Evolutionary conservation across 441 rosid species (phyloP).

Genomic region (Populus tomentosa): DNA sequence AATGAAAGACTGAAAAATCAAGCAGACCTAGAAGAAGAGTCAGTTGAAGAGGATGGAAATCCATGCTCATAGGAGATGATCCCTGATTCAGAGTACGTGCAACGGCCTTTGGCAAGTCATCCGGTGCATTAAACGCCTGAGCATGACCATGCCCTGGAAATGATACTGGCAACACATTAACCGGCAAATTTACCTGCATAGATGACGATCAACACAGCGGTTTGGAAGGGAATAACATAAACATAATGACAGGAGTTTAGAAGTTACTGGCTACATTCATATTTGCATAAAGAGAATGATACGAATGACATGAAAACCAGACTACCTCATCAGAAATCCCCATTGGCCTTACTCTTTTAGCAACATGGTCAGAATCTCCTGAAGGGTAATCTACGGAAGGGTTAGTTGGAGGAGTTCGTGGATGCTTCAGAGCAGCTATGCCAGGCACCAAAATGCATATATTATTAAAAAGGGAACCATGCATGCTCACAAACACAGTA

Average conservation of each 20-base stretch:
- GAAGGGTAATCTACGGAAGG: constrained; percentile 74
- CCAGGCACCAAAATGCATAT: constrained; percentile 24
- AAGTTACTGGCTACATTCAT: background rate
- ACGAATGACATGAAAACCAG: background rate
- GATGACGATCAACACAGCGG: constrained; percentile 6
- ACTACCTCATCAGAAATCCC: constrained; percentile 87
- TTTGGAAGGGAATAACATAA: constrained; percentile 1
- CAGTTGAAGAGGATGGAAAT: no score
- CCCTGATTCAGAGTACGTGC: no score
- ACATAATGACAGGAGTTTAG: background rate
- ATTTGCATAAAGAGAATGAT: background rate
- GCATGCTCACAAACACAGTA: constrained; percentile 6
- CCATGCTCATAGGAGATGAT: no score
- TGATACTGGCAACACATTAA: constrained; percentile 73
- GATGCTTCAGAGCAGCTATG: constrained; percentile 86
- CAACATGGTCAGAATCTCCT: constrained; percentile 84
- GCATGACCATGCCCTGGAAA: constrained; percentile 86
- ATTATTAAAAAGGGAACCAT: constrained; percentile 16
- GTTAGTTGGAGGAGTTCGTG: constrained; percentile 89
- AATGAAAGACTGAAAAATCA: no score
- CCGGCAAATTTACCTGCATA: constrained; percentile 75
- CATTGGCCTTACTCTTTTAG: constrained; percentile 83
- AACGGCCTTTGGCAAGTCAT: no score
- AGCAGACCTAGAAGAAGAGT: no score
- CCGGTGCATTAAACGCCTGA: no score